Evolutionary conservation across 495 filamentous ascomycete genomes (phyloP).

Genomic region (Jackrogersella minutella): DNA sequence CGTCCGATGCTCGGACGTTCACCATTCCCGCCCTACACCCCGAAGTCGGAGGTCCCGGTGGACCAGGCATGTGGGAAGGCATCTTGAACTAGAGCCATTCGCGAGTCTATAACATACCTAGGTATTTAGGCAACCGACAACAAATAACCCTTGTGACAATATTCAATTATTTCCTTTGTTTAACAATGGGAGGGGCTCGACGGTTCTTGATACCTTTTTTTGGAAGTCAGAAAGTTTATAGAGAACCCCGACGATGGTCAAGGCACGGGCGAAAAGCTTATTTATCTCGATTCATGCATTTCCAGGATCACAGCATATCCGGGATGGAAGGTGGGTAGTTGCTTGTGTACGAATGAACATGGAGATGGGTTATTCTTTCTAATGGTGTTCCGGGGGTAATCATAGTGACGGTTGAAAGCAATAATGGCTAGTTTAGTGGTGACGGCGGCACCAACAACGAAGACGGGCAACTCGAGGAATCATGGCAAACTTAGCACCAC

Average conservation of each 20-base stretch:
- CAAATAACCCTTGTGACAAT: conserved; percentile 45
- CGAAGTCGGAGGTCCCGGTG: conserved; percentile 52
- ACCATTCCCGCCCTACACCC: conserved; percentile 50
- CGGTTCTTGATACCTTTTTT: conserved; percentile 45
- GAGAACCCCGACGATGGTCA: conserved; percentile 38
- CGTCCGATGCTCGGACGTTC: conserved; percentile 51
- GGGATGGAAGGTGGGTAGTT: conserved; percentile 40
- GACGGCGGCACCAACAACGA: conserved; percentile 14
- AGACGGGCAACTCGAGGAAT: conserved; percentile 20
- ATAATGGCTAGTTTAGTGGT: conserved; percentile 24
- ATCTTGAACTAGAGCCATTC: conserved; percentile 53
- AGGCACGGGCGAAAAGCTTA: conserved; percentile 39
- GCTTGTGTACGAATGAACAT: conserved; percentile 44
- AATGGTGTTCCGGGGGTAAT: conserved; percentile 41
- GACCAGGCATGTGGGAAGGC: conserved; percentile 68
- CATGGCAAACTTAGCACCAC: conserved; percentile 24
- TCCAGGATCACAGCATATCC: conserved; percentile 45
- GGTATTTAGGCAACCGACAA: conserved; percentile 12
- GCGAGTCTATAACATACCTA: conserved; percentile 2
- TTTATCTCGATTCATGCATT: conserved; percentile 44
- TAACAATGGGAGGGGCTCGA: conserved; percentile 34
- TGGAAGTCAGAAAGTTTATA: conserved; percentile 43
- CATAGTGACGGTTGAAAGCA: conserved; percentile 30
- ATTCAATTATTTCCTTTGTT: conserved; percentile 46
- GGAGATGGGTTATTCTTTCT: conserved; percentile 30